Percentiles rank a stretch among this genome's conserved stretches.
These are phyloP conservation scores for Ceratocystis harringtonii DNA, from an alignment of 2,329 filamentous ascomycete species.

Conservation along the genomic window DNA sequence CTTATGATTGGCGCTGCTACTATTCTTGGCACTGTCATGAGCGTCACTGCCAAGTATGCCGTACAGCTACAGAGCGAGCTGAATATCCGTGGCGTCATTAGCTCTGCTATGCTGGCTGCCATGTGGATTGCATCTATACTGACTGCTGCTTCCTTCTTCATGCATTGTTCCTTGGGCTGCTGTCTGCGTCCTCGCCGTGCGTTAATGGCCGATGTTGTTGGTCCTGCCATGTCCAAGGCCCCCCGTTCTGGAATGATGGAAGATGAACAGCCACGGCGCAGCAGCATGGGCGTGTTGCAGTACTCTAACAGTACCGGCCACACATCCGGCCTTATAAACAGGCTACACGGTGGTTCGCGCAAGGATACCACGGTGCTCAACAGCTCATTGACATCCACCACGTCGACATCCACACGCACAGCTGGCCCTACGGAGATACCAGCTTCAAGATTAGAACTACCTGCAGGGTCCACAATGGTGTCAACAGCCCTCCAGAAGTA, in stretches of 20 bases:
- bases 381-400: background rate
- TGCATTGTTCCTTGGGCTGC: slow-evolving; percentile 65
- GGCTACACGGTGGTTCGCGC: background rate
- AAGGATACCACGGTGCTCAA: background rate
- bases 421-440: background rate
- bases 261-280: slow-evolving; percentile 9
- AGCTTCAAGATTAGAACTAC: too few relatives aligned
- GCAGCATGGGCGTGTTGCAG: slow-evolving; percentile 9
- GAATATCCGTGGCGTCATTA: slow-evolving; percentile 59
- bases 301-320: background rate
- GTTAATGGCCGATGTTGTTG: slow-evolving; percentile 9
- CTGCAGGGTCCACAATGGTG: too few relatives aligned
- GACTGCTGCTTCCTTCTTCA: slow-evolving; percentile 51
- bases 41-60: slow-evolving; percentile 63
- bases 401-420: background rate
- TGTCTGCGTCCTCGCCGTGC: slow-evolving; percentile 29
- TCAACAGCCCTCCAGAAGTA: slow-evolving; percentile 8
- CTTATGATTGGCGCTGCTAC: slow-evolving; percentile 55
- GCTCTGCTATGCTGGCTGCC: slow-evolving; percentile 63
- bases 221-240: background rate
- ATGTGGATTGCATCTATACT: slow-evolving; percentile 72
- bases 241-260: slow-evolving; percentile 14
- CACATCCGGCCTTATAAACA: slow-evolving; percentile 5
- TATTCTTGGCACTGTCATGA: slow-evolving; percentile 69
- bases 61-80: slow-evolving; percentile 56